Evolutionary conservation across 192 early-diverging fungal genomes (phyloP).

Genomic region (Coemansia sp.): DNA sequence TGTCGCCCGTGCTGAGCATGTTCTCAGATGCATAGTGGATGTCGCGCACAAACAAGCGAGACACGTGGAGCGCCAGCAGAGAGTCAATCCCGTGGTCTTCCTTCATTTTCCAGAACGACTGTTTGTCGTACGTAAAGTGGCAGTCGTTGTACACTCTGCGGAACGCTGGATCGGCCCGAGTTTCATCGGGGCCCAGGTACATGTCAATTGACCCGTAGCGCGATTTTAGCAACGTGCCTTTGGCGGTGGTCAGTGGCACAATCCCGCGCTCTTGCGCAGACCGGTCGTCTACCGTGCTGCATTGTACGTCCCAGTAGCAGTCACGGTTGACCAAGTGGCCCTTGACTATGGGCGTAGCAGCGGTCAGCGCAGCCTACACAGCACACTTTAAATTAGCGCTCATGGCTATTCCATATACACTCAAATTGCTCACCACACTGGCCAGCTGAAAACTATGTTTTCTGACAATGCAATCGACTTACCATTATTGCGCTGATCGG

Average conservation of each 20-base stretch:
- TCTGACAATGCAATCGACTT: conserved; percentile 6
- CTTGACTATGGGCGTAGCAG: conserved; percentile 85
- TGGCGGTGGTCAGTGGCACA: conserved; percentile 69
- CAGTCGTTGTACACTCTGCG: conserved; percentile 91
- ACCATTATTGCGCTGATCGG: conserved; percentile 87
- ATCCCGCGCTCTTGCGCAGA: conserved; percentile 84
- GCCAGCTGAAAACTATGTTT: too few relatives aligned
- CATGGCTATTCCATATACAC: too few relatives aligned
- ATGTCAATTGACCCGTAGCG: conserved; percentile 91
- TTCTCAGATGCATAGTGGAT: conserved; percentile 88
- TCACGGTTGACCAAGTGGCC: conserved; percentile 94
- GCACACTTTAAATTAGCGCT: neutral
- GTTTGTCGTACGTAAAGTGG: conserved; percentile 71
- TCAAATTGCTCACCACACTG: too few relatives aligned
- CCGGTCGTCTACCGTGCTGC: conserved; percentile 87
- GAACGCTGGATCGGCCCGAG: conserved; percentile 55
- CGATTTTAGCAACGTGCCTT: conserved; percentile 85
- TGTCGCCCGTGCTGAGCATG: conserved; percentile 59
- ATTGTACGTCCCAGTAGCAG: conserved; percentile 96
- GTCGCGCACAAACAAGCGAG: conserved; percentile 95
- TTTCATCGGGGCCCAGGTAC: conserved; percentile 66
- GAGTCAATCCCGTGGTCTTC: conserved; percentile 76
- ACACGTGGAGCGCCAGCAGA: conserved; percentile 82
- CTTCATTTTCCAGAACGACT: conserved; percentile 69
- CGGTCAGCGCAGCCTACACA: conserved; percentile 76